Base-by-base conservation (phyloP, 805 yeast genomes). In the Suhomyces emberorum region DNA sequence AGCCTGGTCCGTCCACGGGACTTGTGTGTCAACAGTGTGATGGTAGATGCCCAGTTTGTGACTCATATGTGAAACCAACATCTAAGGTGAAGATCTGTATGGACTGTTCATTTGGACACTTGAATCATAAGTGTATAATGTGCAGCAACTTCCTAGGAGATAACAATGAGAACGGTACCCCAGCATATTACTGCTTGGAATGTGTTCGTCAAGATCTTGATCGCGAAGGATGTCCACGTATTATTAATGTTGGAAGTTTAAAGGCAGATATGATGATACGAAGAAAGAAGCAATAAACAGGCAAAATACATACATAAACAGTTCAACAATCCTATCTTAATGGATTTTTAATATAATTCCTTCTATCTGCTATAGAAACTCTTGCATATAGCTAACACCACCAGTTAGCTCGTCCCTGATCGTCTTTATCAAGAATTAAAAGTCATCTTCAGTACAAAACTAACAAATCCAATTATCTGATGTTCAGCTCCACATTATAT, bases 201-300 rank as follows among this genome's bases (percentile, higher is more conserved):
- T 89, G 98, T 58, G 89, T 88, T 4, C 54, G 76, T 32, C 52
- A 76, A 27, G 97, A 88, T 53, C 79, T 78, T 51, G 87, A 85
- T 53, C 66, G 95, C 29, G 96, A 89, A 56, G 98, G 98, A 1
- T 89, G 98, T 63, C 97, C 97, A 1, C 74, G 81, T 48, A 77
- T 89, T 35, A 57, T 83, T 12, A 89, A 88, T 52, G 66, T 88
- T 31, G 96, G 97, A 7, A 76, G 87, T n/a, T 75, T 79, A 35
- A 74, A 78, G 51, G 69, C 80, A 4, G 95, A 84, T 47, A 65
- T 70, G 59, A 76, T 76, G 21, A 21, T 32, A 25, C 19, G 34
- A 15, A 32, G 28, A 15, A 32, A 32, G 25, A 26, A 26, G 29
- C 11, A 7, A 14, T 26, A 26, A 12, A 20, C n/a, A n/a, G n/a